phyloP scores from a whole-genome alignment of 2,329 filamentous ascomycete species.

The Colletotrichum gigasporum region DNA sequence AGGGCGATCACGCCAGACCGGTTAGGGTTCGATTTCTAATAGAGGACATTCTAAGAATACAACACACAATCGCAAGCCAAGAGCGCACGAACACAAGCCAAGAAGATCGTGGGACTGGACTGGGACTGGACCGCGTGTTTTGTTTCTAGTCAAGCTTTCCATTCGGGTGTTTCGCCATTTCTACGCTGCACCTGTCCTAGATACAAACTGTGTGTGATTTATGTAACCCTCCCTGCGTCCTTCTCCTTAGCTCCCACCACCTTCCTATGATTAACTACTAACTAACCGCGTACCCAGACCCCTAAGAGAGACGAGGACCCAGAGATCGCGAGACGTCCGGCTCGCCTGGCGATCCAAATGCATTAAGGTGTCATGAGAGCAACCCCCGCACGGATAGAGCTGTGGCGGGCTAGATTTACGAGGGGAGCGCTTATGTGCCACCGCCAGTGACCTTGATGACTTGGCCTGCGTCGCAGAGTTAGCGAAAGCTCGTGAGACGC shows the following conservation, averaged over 20 bases:
- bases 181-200: constrained; percentile 21
- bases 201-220: constrained; percentile 3
- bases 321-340: constrained; percentile 7
- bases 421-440: constrained; percentile 28
- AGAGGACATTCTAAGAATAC: too few species aligned
- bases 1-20: too few species aligned
- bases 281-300: constrained; percentile 14
- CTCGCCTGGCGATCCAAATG: constrained; percentile 8
- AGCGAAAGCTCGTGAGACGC: constrained; percentile 74
- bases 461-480: constrained; percentile 46
- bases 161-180: constrained; percentile 8
- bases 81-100: too few species aligned
- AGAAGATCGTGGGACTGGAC: too few species aligned
- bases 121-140: too few species aligned
- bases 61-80: too few species aligned
- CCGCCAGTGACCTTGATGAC: constrained; percentile 51
- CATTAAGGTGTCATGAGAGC: constrained; percentile 16
- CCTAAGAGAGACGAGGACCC: too few species aligned
- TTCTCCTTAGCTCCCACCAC: neutral
- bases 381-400: constrained; percentile 15
- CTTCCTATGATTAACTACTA: too few species aligned
- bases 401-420: neutral
- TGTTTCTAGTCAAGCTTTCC: neutral
- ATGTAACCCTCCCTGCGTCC: too few species aligned
- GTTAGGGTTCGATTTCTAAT: too few species aligned